Evolutionary conservation across 2,329 filamentous ascomycete genomes (phyloP).

Genomic region (Canariomyces notabilis): DNA sequence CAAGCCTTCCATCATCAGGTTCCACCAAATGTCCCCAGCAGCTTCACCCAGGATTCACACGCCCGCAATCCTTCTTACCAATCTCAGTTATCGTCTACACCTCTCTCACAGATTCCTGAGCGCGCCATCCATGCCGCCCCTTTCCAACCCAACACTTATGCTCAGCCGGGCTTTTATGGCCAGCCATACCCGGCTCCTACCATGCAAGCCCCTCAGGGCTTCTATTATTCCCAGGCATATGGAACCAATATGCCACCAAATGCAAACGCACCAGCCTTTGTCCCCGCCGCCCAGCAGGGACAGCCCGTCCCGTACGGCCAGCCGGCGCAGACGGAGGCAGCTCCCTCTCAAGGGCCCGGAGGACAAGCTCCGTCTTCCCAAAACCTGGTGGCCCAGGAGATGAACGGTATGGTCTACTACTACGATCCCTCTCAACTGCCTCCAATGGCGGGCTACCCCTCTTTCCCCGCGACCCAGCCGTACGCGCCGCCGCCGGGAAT

Average conservation of each 20-base stretch:
- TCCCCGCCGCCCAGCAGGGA: constrained; percentile 47
- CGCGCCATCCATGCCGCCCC: constrained; percentile 84
- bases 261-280: constrained; percentile 48
- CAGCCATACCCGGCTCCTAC: constrained; percentile 53
- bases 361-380: constrained; percentile 47
- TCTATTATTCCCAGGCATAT: constrained; percentile 62
- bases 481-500: constrained; percentile 48
- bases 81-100: constrained; percentile 68
- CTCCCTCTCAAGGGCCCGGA: constrained; percentile 31
- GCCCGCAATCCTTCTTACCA: constrained; percentile 64
- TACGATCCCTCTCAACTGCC: constrained; percentile 74
- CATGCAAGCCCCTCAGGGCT: constrained; percentile 55
- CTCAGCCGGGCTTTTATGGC: constrained; percentile 54
- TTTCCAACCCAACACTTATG: constrained; percentile 73
- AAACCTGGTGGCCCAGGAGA: constrained; percentile 71
- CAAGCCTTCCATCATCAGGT: constrained; percentile 94
- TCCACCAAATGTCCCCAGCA: constrained; percentile 64
- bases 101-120: constrained; percentile 87
- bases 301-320: constrained; percentile 39
- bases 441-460: constrained; percentile 44
- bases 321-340: constrained; percentile 37
- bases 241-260: constrained; percentile 38
- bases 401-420: constrained; percentile 95
- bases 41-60: constrained; percentile 56
- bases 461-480: constrained; percentile 31